Percentiles rank a stretch among this genome's conserved stretches.
These are phyloP conservation scores for Suillus subaureus DNA, from an alignment of 768 basidiomycete genomes.

Conservation along the genomic window DNA sequence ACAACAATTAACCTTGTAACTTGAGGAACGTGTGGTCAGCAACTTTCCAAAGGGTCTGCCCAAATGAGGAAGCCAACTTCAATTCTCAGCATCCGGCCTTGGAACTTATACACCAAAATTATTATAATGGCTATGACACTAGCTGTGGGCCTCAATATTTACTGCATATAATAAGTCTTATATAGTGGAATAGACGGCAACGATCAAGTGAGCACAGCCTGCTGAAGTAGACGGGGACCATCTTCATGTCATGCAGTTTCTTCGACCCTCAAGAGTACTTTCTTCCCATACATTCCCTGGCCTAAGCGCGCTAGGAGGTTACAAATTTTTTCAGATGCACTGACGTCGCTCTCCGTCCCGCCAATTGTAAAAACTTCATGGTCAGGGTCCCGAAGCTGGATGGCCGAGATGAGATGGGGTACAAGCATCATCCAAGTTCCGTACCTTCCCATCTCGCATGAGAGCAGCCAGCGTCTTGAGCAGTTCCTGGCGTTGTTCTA, in stretches of 20 bases:
- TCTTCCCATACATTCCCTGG: conserved; percentile 48
- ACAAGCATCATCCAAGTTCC: conserved; percentile 12
- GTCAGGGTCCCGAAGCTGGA: conserved; percentile 65
- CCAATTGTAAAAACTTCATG: conserved; percentile 67
- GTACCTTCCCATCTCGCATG: conserved; percentile 56
- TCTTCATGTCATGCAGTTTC: conserved; percentile 18
- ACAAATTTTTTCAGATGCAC: conserved; percentile 36
- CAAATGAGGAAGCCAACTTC: conserved; percentile 26
- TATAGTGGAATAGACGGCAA: not conserved
- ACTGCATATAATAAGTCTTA: not conserved
- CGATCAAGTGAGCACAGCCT: not conserved
- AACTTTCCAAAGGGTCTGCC: conserved; percentile 24
- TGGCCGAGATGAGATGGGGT: conserved; percentile 12
- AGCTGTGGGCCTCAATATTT: not conserved
- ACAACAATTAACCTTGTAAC: conserved; percentile 30
- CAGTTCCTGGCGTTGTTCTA: conserved; percentile 50
- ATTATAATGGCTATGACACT: not conserved
- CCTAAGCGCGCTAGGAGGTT: conserved; percentile 36
- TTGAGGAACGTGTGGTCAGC: conserved; percentile 23
- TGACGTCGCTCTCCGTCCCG: conserved; percentile 38
- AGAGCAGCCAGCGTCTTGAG: conserved; percentile 54
- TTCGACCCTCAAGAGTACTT: conserved; percentile 46
- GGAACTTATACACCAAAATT: not conserved
- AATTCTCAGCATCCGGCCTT: conserved; percentile 1
- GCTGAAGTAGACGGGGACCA: not conserved